phyloP scores from a whole-genome alignment of 805 yeast species.

The Lachancea thermotolerans region DNA sequence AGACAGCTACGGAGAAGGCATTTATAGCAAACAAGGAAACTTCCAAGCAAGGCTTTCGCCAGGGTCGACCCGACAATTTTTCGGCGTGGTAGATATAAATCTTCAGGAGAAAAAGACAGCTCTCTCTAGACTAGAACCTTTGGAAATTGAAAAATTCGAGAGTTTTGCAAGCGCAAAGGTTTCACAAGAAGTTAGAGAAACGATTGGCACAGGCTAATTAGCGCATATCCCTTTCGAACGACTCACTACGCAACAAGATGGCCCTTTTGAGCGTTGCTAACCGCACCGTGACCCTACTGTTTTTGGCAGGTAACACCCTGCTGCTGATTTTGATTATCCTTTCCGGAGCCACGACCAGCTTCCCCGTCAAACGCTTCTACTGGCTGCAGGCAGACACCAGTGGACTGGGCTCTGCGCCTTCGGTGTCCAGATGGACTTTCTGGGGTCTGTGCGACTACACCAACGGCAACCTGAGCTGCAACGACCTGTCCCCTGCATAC shows the following conservation, averaged over 20 bases:
- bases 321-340: slow-evolving; percentile 51
- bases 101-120: background rate
- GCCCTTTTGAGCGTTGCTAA: slow-evolving; percentile 1
- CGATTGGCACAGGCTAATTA: background rate
- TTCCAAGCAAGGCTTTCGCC: slow-evolving; percentile 1
- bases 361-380: slow-evolving; percentile 59
- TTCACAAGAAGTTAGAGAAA: background rate
- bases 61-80: background rate
- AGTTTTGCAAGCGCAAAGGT: background rate
- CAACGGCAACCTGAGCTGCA: slow-evolving; percentile 32
- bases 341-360: slow-evolving; percentile 53
- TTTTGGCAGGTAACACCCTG: slow-evolving; percentile 38
- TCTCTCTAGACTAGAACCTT: background rate
- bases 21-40: slow-evolving; percentile 3
- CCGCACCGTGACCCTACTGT: slow-evolving; percentile 21
- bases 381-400: slow-evolving; percentile 69
- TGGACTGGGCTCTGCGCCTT: slow-evolving; percentile 41
- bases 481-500: slow-evolving; percentile 51
- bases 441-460: slow-evolving; percentile 59
- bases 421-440: slow-evolving; percentile 66
- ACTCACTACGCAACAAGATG: background rate
- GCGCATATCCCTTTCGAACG: no score
- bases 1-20: background rate
- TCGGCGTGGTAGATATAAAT: background rate
- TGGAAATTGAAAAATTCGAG: background rate